phyloP scores from a whole-genome alignment of 768 basidiomycete genomes.

The Fistulinella prunicolor region DNA sequence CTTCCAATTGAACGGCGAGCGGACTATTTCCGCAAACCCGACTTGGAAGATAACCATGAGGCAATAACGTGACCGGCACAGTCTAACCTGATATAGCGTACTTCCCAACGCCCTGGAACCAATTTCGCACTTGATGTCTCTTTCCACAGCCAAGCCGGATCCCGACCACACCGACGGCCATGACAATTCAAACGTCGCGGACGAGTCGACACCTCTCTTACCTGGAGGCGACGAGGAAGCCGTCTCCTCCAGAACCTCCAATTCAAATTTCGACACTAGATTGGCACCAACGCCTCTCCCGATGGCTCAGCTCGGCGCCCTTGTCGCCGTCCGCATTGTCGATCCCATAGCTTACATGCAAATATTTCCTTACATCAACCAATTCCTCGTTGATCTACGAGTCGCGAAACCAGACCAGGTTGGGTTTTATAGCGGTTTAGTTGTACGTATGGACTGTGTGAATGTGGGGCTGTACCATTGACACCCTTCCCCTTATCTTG shows the following conservation, averaged over 20 bases:
- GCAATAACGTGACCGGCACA: not conserved
- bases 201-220: constrained; percentile 18
- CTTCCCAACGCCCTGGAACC: not conserved
- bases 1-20: too few species aligned
- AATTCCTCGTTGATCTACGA: constrained; percentile 53
- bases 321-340: constrained; percentile 45
- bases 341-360: constrained; percentile 62
- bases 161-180: not conserved
- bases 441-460: constrained; percentile 34
- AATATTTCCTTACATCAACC: constrained; percentile 65
- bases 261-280: not conserved
- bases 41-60: not conserved
- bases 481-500: not conserved
- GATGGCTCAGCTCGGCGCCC: constrained; percentile 42
- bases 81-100: not conserved
- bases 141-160: not conserved
- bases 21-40: too few species aligned
- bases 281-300: constrained; percentile 31
- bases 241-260: not conserved
- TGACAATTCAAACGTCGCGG: not conserved
- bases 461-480: not conserved
- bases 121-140: not conserved
- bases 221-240: constrained; percentile 8
- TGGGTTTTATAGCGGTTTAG: constrained; percentile 65
- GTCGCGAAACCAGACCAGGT: constrained; percentile 54